These are phyloP conservation scores for Combretum micranthum DNA, from an alignment of 345 rosid genomes.

Conservation along the genomic window DNA sequence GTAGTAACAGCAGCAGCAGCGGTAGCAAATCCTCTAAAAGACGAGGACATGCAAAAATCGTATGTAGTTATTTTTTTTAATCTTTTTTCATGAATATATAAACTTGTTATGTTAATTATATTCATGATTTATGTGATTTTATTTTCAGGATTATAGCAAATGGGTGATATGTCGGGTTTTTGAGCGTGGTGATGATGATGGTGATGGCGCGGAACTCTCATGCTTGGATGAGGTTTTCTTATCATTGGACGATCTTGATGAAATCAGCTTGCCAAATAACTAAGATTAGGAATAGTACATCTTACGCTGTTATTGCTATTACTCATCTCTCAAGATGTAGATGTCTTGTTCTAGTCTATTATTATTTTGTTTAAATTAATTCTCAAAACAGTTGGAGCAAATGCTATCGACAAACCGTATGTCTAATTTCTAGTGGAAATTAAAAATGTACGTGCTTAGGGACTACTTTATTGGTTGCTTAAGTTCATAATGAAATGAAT, in stretches of 20 bases:
- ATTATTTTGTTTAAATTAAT: too few species aligned
- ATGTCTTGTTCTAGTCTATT: too few species aligned
- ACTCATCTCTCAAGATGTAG: too few species aligned
- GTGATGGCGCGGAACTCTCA: conserved; percentile 56
- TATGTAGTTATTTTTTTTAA: conserved; percentile 9
- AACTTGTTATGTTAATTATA: neutral
- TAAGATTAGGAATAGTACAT: neutral
- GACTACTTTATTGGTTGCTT: too few species aligned
- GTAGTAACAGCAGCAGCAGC: conserved; percentile 8
- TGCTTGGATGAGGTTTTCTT: conserved; percentile 92
- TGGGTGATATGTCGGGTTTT: conserved; percentile 92
- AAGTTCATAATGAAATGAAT: too few species aligned
- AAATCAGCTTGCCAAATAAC: conserved; percentile 69
- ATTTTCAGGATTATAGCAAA: conserved; percentile 60
- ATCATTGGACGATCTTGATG: conserved; percentile 89
- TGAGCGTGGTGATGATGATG: conserved; percentile 39
- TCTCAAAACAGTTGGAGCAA: too few species aligned
- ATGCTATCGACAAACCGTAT: too few species aligned
- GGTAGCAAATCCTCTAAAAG: conserved; percentile 47
- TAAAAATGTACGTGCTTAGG: too few species aligned
- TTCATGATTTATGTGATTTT: neutral
- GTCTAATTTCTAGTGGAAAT: too few species aligned
- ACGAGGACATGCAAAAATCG: conserved; percentile 32
- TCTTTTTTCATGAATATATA: neutral
- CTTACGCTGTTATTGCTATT: too few species aligned